A percentile compares a stretch with the other conserved stretches of the same genome.
Evolutionary conservation across 257 asterid species (phyloP).

Genomic region (Rhazya stricta): DNA sequence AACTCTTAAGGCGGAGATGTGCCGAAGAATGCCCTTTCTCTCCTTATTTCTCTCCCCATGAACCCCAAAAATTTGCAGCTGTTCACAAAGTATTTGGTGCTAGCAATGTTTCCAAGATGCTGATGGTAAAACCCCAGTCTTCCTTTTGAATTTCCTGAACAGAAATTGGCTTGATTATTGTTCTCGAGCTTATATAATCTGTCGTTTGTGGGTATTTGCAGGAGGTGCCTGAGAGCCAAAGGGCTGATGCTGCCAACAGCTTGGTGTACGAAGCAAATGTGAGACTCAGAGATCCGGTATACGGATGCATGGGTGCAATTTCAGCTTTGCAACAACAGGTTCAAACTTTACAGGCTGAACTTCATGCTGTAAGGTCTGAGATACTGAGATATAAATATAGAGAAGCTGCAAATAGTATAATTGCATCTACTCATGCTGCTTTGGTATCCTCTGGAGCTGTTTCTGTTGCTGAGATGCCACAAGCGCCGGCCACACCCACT

Average conservation of each 20-base stretch:
- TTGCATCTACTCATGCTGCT: conserved; percentile 50
- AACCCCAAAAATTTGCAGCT: conserved; percentile 89
- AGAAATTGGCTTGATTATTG: too few species aligned
- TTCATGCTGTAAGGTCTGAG: conserved; percentile 65
- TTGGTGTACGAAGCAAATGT: conserved; percentile 89
- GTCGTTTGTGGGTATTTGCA: conserved; percentile 9
- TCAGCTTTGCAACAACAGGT: conserved; percentile 76
- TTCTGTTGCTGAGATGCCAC: conserved; percentile 62
- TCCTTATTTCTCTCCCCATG: conserved; percentile 86
- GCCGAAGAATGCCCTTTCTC: conserved; percentile 94
- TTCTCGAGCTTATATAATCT: background rate
- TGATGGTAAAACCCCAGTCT: conserved; percentile 41
- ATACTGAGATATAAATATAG: conserved; percentile 64
- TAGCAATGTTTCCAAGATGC: conserved; percentile 96
- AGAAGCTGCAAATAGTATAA: conserved; percentile 64
- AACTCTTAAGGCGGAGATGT: conserved; percentile 77
- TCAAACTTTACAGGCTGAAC: conserved; percentile 66
- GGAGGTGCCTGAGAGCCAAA: conserved; percentile 75
- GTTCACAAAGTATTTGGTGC: conserved; percentile 94
- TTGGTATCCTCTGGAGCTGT: conserved; percentile 31
- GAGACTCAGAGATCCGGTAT: conserved; percentile 80
- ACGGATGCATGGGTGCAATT: conserved; percentile 96
- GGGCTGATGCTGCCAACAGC: conserved; percentile 87
- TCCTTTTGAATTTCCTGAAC: background rate
- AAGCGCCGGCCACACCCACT: conserved; percentile 65